Evolutionary conservation across 495 filamentous ascomycete species (phyloP).

Genomic region (Hyaloscypha finlandica): DNA sequence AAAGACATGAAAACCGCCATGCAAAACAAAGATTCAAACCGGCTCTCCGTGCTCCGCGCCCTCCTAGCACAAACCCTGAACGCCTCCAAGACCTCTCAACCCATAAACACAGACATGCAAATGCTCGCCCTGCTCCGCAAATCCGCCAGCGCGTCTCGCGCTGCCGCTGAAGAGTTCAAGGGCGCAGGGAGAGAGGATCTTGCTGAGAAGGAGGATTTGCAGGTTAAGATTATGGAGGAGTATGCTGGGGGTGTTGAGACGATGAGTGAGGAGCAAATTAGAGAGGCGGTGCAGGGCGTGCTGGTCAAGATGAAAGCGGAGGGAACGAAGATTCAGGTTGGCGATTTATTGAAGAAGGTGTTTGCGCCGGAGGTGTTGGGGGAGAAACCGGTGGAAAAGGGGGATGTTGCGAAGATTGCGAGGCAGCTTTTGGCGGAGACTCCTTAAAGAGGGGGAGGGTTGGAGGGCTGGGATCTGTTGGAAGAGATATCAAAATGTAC

Average conservation of each 20-base stretch:
- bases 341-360: conserved; percentile 33
- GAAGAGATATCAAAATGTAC: background rate
- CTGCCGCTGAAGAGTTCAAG: conserved; percentile 49
- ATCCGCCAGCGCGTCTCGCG: conserved; percentile 39
- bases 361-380: conserved; percentile 24
- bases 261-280: conserved; percentile 44
- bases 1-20: conserved; percentile 61
- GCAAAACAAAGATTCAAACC: conserved; percentile 56
- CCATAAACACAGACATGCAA: conserved; percentile 56
- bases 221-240: conserved; percentile 48
- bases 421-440: conserved; percentile 28
- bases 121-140: conserved; percentile 55
- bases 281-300: conserved; percentile 37
- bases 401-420: conserved; percentile 29
- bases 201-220: conserved; percentile 53
- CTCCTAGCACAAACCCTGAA: conserved; percentile 55
- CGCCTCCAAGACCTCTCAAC: conserved; percentile 56
- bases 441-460: background rate
- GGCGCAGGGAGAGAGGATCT: conserved; percentile 54
- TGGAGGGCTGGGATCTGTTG: background rate
- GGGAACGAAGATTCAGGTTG: conserved; percentile 23
- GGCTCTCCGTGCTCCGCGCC: conserved; percentile 55
- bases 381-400: conserved; percentile 29
- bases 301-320: conserved; percentile 34
- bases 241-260: conserved; percentile 50